Evolutionary conservation across 1,284 basidiomycete species (phyloP).

Genomic region (Puccinia sorghi): DNA sequence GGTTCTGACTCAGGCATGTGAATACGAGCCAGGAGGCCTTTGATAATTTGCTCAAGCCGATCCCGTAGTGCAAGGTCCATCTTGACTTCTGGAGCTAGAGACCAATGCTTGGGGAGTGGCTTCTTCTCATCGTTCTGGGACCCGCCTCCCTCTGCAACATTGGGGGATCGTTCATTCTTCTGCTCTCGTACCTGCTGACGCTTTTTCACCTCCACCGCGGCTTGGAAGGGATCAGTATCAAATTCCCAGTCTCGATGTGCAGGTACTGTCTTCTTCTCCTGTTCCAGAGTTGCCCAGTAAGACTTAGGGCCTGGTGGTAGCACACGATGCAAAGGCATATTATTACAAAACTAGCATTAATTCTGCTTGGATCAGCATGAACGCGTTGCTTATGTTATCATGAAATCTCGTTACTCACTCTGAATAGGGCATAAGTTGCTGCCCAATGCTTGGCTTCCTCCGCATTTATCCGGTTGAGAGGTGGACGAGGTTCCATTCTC

Average conservation of each 20-base stretch:
- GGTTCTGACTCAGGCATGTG: constrained; percentile 51
- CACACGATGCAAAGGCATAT: constrained; percentile 55
- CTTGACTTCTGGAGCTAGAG: constrained; percentile 75
- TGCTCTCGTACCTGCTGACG: constrained; percentile 53
- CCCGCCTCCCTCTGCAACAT: not conserved
- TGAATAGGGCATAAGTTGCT: constrained; percentile 58
- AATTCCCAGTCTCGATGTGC: constrained; percentile 56
- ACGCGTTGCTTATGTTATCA: not conserved
- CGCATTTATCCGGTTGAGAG: constrained; percentile 52
- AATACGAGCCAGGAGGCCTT: constrained; percentile 64
- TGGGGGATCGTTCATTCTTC: constrained; percentile 11
- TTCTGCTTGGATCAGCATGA: not conserved
- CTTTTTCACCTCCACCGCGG: constrained; percentile 48
- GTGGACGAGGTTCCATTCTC: constrained; percentile 56
- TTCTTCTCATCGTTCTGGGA: not conserved
- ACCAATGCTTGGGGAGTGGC: constrained; percentile 64
- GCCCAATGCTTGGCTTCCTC: constrained; percentile 57
- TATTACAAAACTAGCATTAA: constrained; percentile 46
- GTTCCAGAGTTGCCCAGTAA: constrained; percentile 57
- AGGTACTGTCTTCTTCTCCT: constrained; percentile 55
- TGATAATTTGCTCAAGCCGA: constrained; percentile 77
- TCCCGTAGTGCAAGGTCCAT: constrained; percentile 78
- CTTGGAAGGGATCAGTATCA: constrained; percentile 57
- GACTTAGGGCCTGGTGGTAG: constrained; percentile 57
- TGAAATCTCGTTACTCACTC: constrained; percentile 47